Conservation (phyloP, 306 rosid species). For the Pyrus pyrifolia region DNA sequence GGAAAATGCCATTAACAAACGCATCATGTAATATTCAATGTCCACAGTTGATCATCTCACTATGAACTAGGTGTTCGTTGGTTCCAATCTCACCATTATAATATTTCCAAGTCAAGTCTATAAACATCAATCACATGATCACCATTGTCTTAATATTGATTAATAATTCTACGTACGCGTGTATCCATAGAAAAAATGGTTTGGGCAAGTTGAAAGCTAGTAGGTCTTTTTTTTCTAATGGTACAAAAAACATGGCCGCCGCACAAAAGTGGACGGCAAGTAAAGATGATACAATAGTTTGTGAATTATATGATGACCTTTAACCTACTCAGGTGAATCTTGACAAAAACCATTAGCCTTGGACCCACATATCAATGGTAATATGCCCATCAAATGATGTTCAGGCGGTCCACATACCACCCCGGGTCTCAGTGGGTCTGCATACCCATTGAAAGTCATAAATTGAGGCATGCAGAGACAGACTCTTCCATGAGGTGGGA, state of each 20-base stretch:
- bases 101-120: not conserved
- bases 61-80: not conserved
- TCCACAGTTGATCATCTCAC: not conserved
- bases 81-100: not conserved
- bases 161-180: not conserved
- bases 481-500: not conserved
- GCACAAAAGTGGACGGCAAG: constrained; percentile 15
- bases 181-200: not conserved
- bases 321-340: not conserved
- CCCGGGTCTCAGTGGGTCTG: not conserved
- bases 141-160: not conserved
- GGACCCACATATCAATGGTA: not conserved
- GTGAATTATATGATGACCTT: not conserved
- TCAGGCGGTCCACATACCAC: not conserved
- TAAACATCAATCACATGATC: not conserved
- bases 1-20: not conserved
- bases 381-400: not conserved
- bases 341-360: not conserved
- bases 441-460: not conserved
- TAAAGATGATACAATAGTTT: not conserved
- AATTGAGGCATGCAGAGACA: not conserved
- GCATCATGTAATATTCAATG: too few relatives aligned
- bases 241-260: constrained; percentile 11
- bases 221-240: not conserved
- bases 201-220: not conserved